Evolutionary conservation across 164 flowering plant species (phyloP).

Genomic region (Chimonanthus praecox): DNA sequence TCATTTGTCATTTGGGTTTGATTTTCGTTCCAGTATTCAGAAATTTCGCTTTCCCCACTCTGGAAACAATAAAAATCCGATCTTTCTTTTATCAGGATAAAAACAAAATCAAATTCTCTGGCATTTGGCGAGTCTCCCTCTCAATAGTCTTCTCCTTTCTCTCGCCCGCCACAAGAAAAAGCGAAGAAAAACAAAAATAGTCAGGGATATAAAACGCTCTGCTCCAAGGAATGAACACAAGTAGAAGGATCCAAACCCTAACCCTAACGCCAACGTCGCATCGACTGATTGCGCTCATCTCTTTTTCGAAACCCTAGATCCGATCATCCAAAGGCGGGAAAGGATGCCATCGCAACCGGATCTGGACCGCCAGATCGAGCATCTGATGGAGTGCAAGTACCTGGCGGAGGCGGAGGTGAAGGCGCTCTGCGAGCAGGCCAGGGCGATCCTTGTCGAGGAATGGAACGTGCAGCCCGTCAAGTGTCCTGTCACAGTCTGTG

Average conservation of each 20-base stretch:
- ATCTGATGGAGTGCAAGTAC: constrained; percentile 40
- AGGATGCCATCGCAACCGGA: constrained; percentile 40
- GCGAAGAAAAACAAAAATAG: neutral
- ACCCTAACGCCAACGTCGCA: neutral
- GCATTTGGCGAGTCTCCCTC: too few relatives aligned
- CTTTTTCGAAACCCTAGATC: too few relatives aligned
- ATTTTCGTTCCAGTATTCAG: neutral
- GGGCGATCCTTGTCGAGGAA: constrained; percentile 38
- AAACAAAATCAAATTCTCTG: too few relatives aligned
- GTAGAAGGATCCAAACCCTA: neutral
- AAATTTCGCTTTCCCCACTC: too few relatives aligned
- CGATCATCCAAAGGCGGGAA: constrained; percentile 9
- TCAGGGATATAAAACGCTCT: neutral
- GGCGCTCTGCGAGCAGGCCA: constrained; percentile 35
- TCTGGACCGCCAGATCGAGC: constrained; percentile 46
- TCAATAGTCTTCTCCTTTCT: neutral
- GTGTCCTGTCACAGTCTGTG: constrained; percentile 48
- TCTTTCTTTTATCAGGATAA: neutral
- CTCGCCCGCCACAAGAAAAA: too few relatives aligned
- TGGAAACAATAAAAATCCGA: too few relatives aligned
- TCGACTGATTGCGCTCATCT: neutral
- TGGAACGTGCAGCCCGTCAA: constrained; percentile 46
- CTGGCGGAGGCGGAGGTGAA: constrained; percentile 35
- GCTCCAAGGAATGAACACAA: neutral
- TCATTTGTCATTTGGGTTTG: neutral